phyloP scores from a whole-genome alignment of 2,329 filamentous ascomycete genomes.

The Fusarium ambrosium region DNA sequence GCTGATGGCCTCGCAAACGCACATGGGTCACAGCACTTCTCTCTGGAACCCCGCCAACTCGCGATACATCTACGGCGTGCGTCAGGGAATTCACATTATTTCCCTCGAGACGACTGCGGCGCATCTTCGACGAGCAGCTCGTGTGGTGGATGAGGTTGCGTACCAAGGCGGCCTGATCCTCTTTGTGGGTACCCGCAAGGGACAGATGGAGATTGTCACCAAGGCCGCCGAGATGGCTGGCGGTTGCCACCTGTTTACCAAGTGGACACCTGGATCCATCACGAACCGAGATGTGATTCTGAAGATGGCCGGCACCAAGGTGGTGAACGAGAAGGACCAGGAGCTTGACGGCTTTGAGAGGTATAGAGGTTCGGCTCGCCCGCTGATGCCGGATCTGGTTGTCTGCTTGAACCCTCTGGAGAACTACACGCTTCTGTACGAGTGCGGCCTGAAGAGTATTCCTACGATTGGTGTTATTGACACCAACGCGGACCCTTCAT shows the following conservation, averaged over 20 bases:
- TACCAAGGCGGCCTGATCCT: constrained; percentile 87
- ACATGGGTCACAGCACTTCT: constrained; percentile 91
- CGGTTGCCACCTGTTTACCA: constrained; percentile 90
- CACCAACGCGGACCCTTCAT: constrained; percentile 91
- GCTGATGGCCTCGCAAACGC: constrained; percentile 86
- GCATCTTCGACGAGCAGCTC: constrained; percentile 91
- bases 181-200: constrained; percentile 88
- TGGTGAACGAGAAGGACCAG: constrained; percentile 82
- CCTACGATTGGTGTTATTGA: constrained; percentile 96
- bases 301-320: constrained; percentile 75
- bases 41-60: constrained; percentile 96
- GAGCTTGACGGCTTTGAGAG: constrained; percentile 72
- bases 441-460: constrained; percentile 89
- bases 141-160: constrained; percentile 89
- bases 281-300: constrained; percentile 95
- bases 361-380: constrained; percentile 72
- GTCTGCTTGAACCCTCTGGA: constrained; percentile 93
- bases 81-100: constrained; percentile 93
- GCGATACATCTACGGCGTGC: constrained; percentile 91
- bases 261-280: constrained; percentile 92
- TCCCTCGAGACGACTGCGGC: constrained; percentile 89
- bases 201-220: constrained; percentile 85
- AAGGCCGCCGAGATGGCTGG: constrained; percentile 82
- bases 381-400: constrained; percentile 88
- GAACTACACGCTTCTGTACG: constrained; percentile 90